Evolutionary conservation across 768 basidiomycete genomes (phyloP), one percentile per base, ranked within the genome.

Genomic region (Boletus insuetus): DNA sequence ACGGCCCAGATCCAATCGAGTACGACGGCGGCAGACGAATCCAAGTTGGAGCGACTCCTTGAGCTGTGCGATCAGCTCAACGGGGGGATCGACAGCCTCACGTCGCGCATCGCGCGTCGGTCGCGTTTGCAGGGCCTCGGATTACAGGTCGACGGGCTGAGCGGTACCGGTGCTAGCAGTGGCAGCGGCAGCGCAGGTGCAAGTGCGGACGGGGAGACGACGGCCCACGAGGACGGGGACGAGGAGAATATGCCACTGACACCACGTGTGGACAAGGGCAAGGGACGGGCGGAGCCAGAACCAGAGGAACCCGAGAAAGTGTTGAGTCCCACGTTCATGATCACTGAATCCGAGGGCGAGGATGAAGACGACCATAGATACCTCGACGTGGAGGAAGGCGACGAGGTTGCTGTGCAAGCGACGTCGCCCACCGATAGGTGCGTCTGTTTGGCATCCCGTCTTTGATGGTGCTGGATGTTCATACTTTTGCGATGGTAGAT

Each of bases 191-290:
- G 56, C 22, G 41, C 55, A 10, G 48, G 61, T 4, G 51, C 45
- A 9, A 49, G 43, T 24, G 54, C 42, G 5, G n/a, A 29, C 17
- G 41, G 29, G 10, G 62, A 49, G 29, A 39, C 50, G 1, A 53
- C 49, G 12, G 52, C 24, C 32, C 55, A 54, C 3, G 61, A 46
- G 16, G 66, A 67, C 11, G 38, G 29, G 26, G n/a, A 31, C 20
- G 74, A 75, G 20, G 58, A 58, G 5, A 72, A 72, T 2, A 55
- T 59, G 20, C 81, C 77, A 14, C 74, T 79, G 40, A 88, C 86
- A 19, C 87, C 88, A 0, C 79, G 79, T 46, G 65, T 86, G 16
- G 88, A 92, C 69, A 93, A 92, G 68, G 91, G 90, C 52, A 92
- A 92, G 70, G 83, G 78, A 20, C 80, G 80, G 48, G 89, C 88